Evolutionary conservation across 768 basidiomycete genomes (phyloP).

Genomic region (Roridomyces roridus): DNA sequence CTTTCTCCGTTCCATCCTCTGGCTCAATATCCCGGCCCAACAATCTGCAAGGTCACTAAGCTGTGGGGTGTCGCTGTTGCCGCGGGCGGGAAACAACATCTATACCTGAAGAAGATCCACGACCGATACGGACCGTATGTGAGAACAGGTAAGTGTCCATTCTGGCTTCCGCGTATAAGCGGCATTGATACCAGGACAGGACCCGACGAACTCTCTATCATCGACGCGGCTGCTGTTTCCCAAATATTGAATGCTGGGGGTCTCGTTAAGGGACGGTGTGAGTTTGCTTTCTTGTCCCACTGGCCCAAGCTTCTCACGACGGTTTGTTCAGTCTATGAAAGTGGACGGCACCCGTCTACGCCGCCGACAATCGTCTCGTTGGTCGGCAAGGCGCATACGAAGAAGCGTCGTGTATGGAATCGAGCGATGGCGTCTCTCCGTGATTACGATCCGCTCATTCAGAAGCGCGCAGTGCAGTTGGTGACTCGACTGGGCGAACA

Average conservation of each 20-base stretch:
- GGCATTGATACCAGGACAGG: conserved; percentile 1
- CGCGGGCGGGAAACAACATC: conserved; percentile 48
- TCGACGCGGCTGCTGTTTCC: conserved; percentile 11
- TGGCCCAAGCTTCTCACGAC: too few species aligned
- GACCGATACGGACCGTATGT: conserved; percentile 61
- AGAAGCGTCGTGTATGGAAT: conserved; percentile 54
- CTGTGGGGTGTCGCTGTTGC: conserved; percentile 42
- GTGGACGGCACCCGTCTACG: background rate
- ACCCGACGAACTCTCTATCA: conserved; percentile 19
- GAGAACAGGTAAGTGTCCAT: conserved; percentile 48
- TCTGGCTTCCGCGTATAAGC: too few species aligned
- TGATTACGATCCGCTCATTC: conserved; percentile 50
- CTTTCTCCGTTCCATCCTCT: conserved; percentile 62
- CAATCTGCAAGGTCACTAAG: conserved; percentile 46
- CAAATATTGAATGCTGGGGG: conserved; percentile 14
- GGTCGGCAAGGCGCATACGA: conserved; percentile 36
- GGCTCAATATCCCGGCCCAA: conserved; percentile 55
- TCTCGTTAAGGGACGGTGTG: conserved; percentile 21
- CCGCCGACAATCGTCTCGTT: conserved; percentile 5
- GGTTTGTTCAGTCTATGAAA: conserved; percentile 15
- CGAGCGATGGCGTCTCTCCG: conserved; percentile 53
- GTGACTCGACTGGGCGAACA: conserved; percentile 39
- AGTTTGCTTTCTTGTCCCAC: background rate
- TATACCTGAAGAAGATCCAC: conserved; percentile 52
- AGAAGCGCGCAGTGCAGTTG: conserved; percentile 43